Percentiles rank a stretch among this genome's conserved stretches.
These are phyloP conservation scores for Saccharomyces kudriavzevii DNA, from an alignment of 805 yeast species.

Conservation along the genomic window DNA sequence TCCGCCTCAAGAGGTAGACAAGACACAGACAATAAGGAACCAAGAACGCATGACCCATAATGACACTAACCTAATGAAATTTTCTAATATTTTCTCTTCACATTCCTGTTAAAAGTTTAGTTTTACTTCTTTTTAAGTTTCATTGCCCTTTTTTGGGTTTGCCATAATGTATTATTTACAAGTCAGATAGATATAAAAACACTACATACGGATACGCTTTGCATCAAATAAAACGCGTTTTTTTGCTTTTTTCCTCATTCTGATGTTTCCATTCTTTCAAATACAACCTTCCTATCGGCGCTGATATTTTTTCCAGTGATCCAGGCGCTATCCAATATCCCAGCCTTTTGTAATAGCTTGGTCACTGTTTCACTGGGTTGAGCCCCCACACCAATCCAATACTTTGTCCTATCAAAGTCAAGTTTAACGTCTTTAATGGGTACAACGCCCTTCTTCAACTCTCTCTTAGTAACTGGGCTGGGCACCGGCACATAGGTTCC, in stretches of 20 bases:
- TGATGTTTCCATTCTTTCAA: slow-evolving; percentile 18
- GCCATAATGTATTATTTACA: neutral
- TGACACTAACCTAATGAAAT: neutral
- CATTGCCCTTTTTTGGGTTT: neutral
- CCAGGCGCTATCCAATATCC: slow-evolving; percentile 36
- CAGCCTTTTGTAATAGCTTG: slow-evolving; percentile 68
- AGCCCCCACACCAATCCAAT: slow-evolving; percentile 97
- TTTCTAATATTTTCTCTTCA: neutral
- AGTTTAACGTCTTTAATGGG: slow-evolving; percentile 73
- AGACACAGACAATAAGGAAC: neutral
- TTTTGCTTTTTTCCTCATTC: slow-evolving; percentile 9
- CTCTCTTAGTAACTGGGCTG: slow-evolving; percentile 46
- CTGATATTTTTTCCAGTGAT: slow-evolving; percentile 9
- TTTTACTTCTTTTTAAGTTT: neutral
- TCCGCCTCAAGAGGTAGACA: slow-evolving; percentile 8
- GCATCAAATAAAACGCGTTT: neutral
- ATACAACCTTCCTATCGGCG: slow-evolving; percentile 14
- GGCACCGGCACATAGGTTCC: slow-evolving; percentile 91
- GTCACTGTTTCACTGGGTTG: slow-evolving; percentile 81
- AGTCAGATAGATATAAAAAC: neutral
- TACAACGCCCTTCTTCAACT: slow-evolving; percentile 45
- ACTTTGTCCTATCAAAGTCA: slow-evolving; percentile 83
- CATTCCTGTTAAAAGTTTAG: neutral
- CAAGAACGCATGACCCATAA: neutral
- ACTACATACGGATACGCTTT: neutral